Percentiles rank a stretch among this genome's conserved stretches.
Evolutionary conservation across 2,329 filamentous ascomycete species (phyloP).

Genomic region (Fusarium albidum): DNA sequence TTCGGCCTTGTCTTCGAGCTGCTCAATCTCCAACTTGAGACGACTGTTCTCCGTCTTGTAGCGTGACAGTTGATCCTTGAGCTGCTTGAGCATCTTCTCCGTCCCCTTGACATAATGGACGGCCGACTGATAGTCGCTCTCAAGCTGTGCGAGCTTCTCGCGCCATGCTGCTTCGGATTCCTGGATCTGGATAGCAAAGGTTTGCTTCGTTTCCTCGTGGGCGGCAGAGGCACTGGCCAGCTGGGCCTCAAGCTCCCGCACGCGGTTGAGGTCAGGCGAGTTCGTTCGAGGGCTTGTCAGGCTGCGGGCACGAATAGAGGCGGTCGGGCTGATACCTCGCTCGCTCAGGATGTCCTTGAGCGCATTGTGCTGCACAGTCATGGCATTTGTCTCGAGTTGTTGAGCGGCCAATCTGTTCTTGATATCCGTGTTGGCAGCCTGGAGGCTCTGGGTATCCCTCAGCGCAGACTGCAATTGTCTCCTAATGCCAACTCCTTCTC

Average conservation of each 20-base stretch:
- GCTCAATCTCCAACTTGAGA: constrained; percentile 82
- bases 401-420: constrained; percentile 84
- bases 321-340: constrained; percentile 82
- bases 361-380: constrained; percentile 90
- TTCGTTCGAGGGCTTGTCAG: constrained; percentile 75
- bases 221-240: constrained; percentile 78
- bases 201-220: constrained; percentile 84
- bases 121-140: constrained; percentile 97
- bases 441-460: constrained; percentile 83
- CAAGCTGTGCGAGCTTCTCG: constrained; percentile 90
- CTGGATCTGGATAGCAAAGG: constrained; percentile 80
- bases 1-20: constrained; percentile 64
- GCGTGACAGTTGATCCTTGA: constrained; percentile 95
- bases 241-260: constrained; percentile 89
- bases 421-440: constrained; percentile 81
- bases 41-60: constrained; percentile 88
- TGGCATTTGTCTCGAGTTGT: constrained; percentile 92
- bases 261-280: constrained; percentile 81
- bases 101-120: constrained; percentile 98
- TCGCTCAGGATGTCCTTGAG: constrained; percentile 93
- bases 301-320: constrained; percentile 74
- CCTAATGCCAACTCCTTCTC: constrained; percentile 88
- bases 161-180: constrained; percentile 90
- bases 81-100: constrained; percentile 98
- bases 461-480: constrained; percentile 87